A percentile compares a stretch with the other conserved stretches of the same genome.
Conservation (phyloP, 306 rosid genomes). For the Echinosophora koreensis region DNA sequence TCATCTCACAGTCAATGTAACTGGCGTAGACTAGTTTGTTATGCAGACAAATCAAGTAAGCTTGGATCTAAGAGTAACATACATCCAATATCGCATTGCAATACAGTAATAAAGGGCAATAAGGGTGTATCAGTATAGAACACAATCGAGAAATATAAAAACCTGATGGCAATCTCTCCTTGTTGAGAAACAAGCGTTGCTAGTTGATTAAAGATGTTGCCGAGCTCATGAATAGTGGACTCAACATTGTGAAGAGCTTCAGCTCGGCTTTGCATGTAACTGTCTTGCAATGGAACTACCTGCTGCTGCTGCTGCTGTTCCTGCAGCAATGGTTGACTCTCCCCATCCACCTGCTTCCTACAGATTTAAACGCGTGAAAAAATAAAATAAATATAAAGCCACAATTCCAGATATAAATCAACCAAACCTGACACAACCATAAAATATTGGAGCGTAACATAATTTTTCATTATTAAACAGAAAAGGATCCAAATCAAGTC, state of each 20-base stretch:
- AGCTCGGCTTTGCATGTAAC: constrained; percentile 97
- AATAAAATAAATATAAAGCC: constrained; percentile 16
- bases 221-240: constrained; percentile 94
- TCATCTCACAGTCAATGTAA: constrained; percentile 10
- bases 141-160: constrained; percentile 37
- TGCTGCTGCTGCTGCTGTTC: constrained; percentile 84
- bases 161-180: constrained; percentile 98
- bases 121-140: neutral
- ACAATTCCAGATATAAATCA: constrained; percentile 15
- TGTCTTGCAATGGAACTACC: constrained; percentile 88
- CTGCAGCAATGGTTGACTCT: constrained; percentile 86
- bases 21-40: constrained; percentile 13
- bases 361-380: constrained; percentile 35
- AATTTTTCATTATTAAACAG: constrained; percentile 7
- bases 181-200: constrained; percentile 98
- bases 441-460: neutral
- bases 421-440: constrained; percentile 8
- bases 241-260: constrained; percentile 98
- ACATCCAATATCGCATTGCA: constrained; percentile 8
- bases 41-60: constrained; percentile 10
- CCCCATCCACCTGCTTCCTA: constrained; percentile 89
- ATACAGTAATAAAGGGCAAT: constrained; percentile 27
- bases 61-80: constrained; percentile 12
- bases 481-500: constrained; percentile 24
- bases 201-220: constrained; percentile 93